Evolutionary conservation across 345 rosid species (phyloP).

Genomic region (Pistacia integerrima): DNA sequence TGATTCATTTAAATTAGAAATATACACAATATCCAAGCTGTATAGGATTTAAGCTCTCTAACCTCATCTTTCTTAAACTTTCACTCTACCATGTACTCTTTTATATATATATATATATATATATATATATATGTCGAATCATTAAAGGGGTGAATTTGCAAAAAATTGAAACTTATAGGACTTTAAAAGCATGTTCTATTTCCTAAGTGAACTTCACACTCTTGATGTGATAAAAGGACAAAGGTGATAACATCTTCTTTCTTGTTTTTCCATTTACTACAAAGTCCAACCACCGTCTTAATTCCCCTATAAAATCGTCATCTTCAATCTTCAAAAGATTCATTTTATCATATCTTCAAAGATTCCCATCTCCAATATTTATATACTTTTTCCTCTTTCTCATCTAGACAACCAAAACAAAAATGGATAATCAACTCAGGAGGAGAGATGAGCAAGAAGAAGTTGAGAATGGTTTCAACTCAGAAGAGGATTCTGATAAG

Average conservation of each 20-base stretch:
- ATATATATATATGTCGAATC: too few relatives aligned
- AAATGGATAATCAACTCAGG: not conserved
- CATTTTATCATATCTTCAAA: not conserved
- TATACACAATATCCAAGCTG: too few relatives aligned
- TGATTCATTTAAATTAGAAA: too few relatives aligned
- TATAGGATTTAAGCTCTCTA: too few relatives aligned
- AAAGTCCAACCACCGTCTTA: not conserved
- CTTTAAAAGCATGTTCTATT: too few relatives aligned
- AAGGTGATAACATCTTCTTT: too few relatives aligned
- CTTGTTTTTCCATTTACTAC: not conserved
- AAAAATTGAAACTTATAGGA: too few relatives aligned
- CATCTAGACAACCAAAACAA: not conserved
- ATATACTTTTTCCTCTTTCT: not conserved
- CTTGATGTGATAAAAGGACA: not conserved
- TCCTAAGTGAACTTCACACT: too few relatives aligned
- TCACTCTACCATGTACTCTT: too few relatives aligned
- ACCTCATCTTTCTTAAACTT: too few relatives aligned
- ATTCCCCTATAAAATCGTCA: not conserved
- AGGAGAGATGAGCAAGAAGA: not conserved
- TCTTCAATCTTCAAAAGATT: not conserved
- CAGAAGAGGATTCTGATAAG: not conserved
- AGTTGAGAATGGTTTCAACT: conserved; percentile 10
- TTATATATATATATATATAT: too few relatives aligned
- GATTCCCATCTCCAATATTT: not conserved
- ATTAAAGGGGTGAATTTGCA: too few relatives aligned